A percentile compares a stretch with the other conserved stretches of the same genome.
These are phyloP conservation scores for Fomitopsis betulina DNA, from an alignment of 1,284 basidiomycete species.

Conservation along the genomic window DNA sequence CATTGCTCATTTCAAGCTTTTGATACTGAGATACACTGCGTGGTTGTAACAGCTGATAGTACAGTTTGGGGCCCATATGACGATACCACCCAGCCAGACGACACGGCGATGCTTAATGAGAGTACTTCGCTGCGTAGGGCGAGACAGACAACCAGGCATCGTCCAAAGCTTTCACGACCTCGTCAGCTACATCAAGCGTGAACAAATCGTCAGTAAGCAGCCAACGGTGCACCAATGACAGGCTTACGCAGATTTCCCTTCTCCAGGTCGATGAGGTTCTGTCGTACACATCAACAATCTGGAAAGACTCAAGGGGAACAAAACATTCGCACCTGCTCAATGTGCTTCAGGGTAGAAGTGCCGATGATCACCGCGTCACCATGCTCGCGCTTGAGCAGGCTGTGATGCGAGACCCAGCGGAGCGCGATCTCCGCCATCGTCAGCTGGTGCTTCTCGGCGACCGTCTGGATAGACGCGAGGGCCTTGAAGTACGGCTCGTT, in stretches of 20 bases:
- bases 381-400: conserved; percentile 39
- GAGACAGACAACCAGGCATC: not conserved
- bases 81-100: no score
- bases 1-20: no score
- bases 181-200: not conserved
- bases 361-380: conserved; percentile 50
- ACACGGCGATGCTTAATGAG: no score
- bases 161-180: not conserved
- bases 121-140: not conserved
- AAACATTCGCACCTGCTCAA: conserved; percentile 37
- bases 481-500: conserved; percentile 13
- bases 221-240: no score
- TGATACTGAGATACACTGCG: no score
- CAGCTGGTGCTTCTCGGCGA: conserved; percentile 20
- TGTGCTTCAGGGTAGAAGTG: conserved; percentile 45
- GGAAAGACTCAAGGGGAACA: not conserved
- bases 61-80: no score
- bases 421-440: conserved; percentile 47
- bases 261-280: conserved; percentile 52
- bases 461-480: conserved; percentile 5
- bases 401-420: conserved; percentile 52
- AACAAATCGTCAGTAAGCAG: not conserved
- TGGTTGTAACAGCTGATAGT: no score
- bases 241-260: conserved; percentile 51
- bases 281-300: not conserved